Base-by-base conservation (phyloP, 2,329 filamentous ascomycete genomes). In the Calonectria crousiana region DNA sequence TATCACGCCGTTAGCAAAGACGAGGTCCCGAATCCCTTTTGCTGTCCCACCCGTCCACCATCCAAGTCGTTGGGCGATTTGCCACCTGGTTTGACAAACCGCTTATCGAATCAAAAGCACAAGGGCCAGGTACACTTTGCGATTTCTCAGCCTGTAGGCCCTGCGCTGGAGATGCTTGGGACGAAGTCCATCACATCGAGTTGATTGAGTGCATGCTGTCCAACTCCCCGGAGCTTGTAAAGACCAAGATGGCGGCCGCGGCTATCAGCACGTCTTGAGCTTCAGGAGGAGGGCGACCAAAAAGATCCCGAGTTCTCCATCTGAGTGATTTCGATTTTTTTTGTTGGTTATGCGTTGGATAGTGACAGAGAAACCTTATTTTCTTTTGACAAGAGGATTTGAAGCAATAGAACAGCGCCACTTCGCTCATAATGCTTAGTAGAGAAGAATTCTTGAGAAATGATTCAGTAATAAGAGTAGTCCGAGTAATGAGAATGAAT, bases 231-330 rank as follows among this genome's bases (percentile, higher is more conserved):
- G 71, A 74, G 34, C 51, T 75, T n/a, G 49, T 69, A 64, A 71
- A 75, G 71, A 41, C 71, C 62, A 75, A 71, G 62, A 74, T 74
- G 71, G 64, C 71, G 32, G 68, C 74, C 28, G 71, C 71, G n/a
- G 71, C 67, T 16, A 68, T 75, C 41, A n/a, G 5, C 72, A 72
- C 20, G 62, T 53, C 14, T 56, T 72, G 14, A 74, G 69, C 16
- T 67, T 68, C 36, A 72, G 38, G 34, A 60, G 56, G 30, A 23
- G 34, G 20, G 8, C 20, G 9, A 60, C 56, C 5, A 36, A 18
- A 36, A 60, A n/a, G 56, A 60, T 60, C 32, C 32, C 32, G n/a
- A 26, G 13, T 6, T 10, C 56, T 26, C 56, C 56, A 9, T n/a
- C 34, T 26, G 56, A 60, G 38, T 60, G 32, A 60, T 58, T n/a